Base-by-base conservation (phyloP, 1,284 basidiomycete genomes). In the Cystobasidiaceae sp. region DNA sequence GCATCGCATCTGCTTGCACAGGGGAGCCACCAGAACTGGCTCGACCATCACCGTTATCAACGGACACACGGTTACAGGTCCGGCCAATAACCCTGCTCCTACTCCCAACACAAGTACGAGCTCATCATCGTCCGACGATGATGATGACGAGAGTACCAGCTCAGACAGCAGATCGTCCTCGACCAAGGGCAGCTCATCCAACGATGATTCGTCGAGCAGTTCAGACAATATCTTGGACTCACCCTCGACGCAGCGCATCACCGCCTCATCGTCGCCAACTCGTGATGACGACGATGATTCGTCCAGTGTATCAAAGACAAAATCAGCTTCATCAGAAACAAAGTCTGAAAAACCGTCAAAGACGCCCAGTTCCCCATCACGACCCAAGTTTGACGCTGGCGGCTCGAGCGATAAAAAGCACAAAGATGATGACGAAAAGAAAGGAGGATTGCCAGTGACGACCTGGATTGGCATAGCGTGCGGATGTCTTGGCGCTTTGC, bases 401-500 rank as follows among this genome's bases (percentile, higher is more conserved):
- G 28, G 15, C 4, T n/a, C 60, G 2, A 4, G 25, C 8, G 19
- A n/a, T 21, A 4, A 27, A 27, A 46, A 41, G 8, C 25, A 48
- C 27, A 33, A 23, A 19, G 17, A n/a, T 5, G 50, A 21, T 21
- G 19, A 39, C 13, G 5, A 48, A 21, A 46, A 51, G 4, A 15
- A 28, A 21, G 32, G 32, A 4, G 30, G n/a, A 25, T 11, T 17
- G 13, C 41, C 61, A 2, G 37, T 30, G 28, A 64, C 61, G 21
- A 56, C 43, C 6, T 64, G 48, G 41, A 30, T 56, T 2, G 61
- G 28, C 2, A 56, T 64, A 27, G 61, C 33, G 30, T 23, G 25
- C 6, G 61, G 61, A 6, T 41, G 50, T 45, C 39, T 64, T 25
- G 61, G 61, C 23, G 51, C 28, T n/a, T 34, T 64, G 4, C 30